These are phyloP conservation scores for Colletotrichum lindemuthianum DNA, from an alignment of 2,329 filamentous ascomycete genomes.

Conservation along the genomic window DNA sequence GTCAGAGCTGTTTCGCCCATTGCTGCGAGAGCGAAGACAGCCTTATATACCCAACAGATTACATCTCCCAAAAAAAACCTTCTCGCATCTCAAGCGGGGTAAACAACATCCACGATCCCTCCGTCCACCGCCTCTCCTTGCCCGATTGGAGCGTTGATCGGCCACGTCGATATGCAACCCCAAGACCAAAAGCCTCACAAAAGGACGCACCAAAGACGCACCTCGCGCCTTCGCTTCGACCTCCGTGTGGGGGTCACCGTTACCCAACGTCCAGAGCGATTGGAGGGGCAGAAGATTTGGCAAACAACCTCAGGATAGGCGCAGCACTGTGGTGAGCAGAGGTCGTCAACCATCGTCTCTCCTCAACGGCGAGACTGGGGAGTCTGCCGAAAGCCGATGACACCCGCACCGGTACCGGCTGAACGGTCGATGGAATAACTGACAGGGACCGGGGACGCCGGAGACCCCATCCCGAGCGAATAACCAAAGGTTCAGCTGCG, in stretches of 20 bases:
- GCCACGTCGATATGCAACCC: slow-evolving; percentile 25
- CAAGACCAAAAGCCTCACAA: neutral
- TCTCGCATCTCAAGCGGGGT: slow-evolving; percentile 31
- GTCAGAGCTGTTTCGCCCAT: no score
- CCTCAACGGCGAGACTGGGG: no score
- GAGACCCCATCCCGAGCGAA: no score
- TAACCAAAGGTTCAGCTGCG: no score
- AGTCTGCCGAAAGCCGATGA: slow-evolving; percentile 29
- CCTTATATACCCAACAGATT: slow-evolving; percentile 28
- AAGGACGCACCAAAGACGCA: neutral
- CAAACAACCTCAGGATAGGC: no score
- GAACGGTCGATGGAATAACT: neutral
- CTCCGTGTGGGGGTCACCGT: neutral
- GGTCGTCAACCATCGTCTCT: no score
- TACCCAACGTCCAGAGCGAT: neutral
- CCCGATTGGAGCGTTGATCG: slow-evolving; percentile 19
- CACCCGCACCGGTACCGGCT: slow-evolving; percentile 20
- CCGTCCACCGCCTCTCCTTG: slow-evolving; percentile 2
- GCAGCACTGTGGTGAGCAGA: no score
- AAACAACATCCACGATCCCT: slow-evolving; percentile 17
- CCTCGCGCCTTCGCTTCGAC: slow-evolving; percentile 5
- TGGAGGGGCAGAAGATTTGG: no score
- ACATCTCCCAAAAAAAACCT: slow-evolving; percentile 4
- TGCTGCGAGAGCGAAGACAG: no score
- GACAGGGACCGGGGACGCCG: no score